Evolutionary conservation across 208 protist species (phyloP), one percentile per base, ranked within the genome.

Genomic region (Zelonia costaricensis): DNA sequence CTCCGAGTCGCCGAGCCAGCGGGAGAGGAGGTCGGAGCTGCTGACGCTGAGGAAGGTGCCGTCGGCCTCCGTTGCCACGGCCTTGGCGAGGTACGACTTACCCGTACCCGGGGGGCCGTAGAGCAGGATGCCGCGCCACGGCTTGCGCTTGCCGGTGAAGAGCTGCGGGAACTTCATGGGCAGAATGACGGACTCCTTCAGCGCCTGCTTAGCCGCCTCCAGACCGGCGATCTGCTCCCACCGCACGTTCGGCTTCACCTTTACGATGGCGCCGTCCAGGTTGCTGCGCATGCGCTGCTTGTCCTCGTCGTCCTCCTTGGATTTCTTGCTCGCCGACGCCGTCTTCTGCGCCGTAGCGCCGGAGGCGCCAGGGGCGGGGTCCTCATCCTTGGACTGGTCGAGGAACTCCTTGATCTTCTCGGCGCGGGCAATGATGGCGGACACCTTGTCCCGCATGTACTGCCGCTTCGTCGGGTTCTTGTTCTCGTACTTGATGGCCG

Each of bases 381-480:
- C 75, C 16, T 94, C 79, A 30, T 87, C 82, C 44, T 92, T 80
- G 42, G 85, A 78, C 54, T 87, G 86, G 42, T 96, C 85, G 7
- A 98, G 63, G 48, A 91, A 95, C 56, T 97, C 75, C 69, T 99
- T 99, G 53, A 99, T 90, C 73, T 94, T 91, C 67, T 99, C 97
- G 10, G 97, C 95, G 23, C 98, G 85, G 23, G 92, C 90, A 35
- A 99, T 82, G 59, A 98, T 97, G 57, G 99, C 90, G 9, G 61
- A 70, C 27, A 94, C 82, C 70, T 98, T 98, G 45, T 81, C 82
- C 58, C 95, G 91, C 44, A 97, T 73, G 43, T 91, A 72, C 51
- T 98, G 85, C 46, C 92, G 97, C 70, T 98, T 98, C 55, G 94
- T 94, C 46, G 79, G 80, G 54, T 95, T 98, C 77, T 98, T 96